Base-by-base conservation (phyloP, 1,139 yeast genomes). In the Yarrowia galli region DNA sequence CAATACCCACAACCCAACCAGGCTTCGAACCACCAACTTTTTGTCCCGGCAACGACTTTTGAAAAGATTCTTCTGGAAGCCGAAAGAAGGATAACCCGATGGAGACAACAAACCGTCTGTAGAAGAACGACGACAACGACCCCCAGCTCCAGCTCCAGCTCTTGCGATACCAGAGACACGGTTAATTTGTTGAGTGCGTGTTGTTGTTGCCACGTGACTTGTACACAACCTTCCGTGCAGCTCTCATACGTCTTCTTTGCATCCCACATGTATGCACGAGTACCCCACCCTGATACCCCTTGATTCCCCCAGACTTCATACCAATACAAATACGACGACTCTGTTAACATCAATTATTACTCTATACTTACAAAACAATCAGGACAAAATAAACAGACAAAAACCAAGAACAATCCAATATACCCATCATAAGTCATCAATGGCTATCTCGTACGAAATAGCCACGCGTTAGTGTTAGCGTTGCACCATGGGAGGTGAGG, bases 381-480 rank as follows among this genome's bases (percentile, higher is more conserved):
- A 68, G 40, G 48, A 46, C 49, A 49, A 48, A 23, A 56, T 20
- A 18, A 23, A 68, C 20, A 25, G 32, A 25, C 22, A 60, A 65
- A 42, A 63, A 16, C 40, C 42, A 40, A 49, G 23, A 38, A 16
- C 35, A 48, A 49, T 3, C 49, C 38, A 60, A 32, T 32, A 43
- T 42, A 58, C 65, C 65, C 51, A 36, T 61, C 51, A 61, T 45
- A 32, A 61, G 53, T 45, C 51, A 61, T 45, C 65, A 61, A 60
- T 60, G 53, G 53, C 65, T 20, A 25, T 40, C 40, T 20, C 48
- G 18, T 25, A 38, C 35, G 15, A 43, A 58, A 42, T n/a, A 60
- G 65, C 65, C 53, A 46, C 65, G 53, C 53, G 61, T 54, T 54
- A 54, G 61, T 54, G 61, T 54, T 54, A 54, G 61, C 61, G 60